A percentile compares a stretch with the other conserved stretches of the same genome.
Conservation (phyloP, 208 protist genomes). For the Zelonia costaricensis region DNA sequence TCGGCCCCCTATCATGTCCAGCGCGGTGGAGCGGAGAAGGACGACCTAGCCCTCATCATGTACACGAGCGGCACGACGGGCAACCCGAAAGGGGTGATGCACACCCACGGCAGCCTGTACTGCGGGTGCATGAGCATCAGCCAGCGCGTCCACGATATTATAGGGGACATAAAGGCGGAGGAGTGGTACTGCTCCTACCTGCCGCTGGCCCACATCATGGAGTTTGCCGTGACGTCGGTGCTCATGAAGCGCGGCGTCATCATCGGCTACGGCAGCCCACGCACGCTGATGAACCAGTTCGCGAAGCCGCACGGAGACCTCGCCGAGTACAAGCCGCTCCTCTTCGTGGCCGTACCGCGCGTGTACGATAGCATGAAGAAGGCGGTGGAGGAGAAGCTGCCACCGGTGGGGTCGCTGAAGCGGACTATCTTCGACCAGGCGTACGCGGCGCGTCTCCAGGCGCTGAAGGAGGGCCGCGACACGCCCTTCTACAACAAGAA, state of each 20-base stretch:
- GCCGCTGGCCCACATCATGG: conserved; percentile 93
- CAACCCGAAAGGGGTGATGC: conserved; percentile 88
- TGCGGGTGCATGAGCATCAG: conserved; percentile 47
- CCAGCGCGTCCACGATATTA: conserved; percentile 45
- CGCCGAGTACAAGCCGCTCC: conserved; percentile 61
- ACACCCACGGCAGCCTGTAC: conserved; percentile 80
- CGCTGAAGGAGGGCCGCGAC: conserved; percentile 68
- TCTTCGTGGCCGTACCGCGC: conserved; percentile 84
- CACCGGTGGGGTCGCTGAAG: conserved; percentile 50
- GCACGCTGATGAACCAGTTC: conserved; percentile 67
- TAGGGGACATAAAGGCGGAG: conserved; percentile 53
- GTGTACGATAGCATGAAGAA: conserved; percentile 89
- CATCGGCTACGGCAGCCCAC: conserved; percentile 78
- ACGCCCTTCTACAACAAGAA: conserved; percentile 83
- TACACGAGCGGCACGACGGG: conserved; percentile 93
- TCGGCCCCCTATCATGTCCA: conserved; percentile 31
- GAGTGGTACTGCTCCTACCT: conserved; percentile 89
- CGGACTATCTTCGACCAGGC: conserved; percentile 72
- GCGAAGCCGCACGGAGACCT: conserved; percentile 85
- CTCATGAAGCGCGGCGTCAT: conserved; percentile 66
- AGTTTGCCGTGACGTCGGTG: conserved; percentile 67
- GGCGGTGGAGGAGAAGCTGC: conserved; percentile 70
- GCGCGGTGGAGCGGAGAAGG: conserved; percentile 24
- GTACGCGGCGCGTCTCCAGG: conserved; percentile 56
- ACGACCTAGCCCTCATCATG: conserved; percentile 82